Conservation (phyloP, 352 stramenopile genomes). For the Phytopythium mirpurense region DNA sequence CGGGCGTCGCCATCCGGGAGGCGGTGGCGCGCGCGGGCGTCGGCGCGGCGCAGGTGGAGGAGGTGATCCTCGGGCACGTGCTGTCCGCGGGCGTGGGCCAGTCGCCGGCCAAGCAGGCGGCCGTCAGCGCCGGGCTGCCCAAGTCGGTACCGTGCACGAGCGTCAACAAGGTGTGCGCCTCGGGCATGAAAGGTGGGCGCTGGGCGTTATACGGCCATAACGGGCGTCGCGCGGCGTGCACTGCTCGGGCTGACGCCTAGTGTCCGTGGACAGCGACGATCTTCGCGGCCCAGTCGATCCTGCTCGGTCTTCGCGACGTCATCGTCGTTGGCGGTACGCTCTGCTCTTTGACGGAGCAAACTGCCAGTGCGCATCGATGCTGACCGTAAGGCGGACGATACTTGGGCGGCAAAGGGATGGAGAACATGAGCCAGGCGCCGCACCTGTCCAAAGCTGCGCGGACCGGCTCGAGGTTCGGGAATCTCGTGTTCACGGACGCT, state of each 20-base stretch:
- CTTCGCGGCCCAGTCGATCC: slow-evolving; percentile 84
- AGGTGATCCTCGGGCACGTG: slow-evolving; percentile 95
- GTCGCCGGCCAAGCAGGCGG: slow-evolving; percentile 91
- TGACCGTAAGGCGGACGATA: too few species aligned
- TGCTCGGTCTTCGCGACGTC: slow-evolving; percentile 69
- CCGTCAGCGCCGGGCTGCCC: slow-evolving; percentile 61
- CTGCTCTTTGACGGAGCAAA: background rate
- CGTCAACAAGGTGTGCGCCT: slow-evolving; percentile 98
- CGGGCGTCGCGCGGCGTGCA: background rate
- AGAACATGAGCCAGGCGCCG: slow-evolving; percentile 95
- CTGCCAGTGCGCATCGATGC: background rate
- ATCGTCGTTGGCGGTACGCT: slow-evolving; percentile 76
- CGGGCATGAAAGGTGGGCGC: slow-evolving; percentile 82
- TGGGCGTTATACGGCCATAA: background rate
- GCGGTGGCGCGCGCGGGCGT: slow-evolving; percentile 48
- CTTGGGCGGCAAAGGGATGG: too few species aligned
- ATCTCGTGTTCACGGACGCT: slow-evolving; percentile 87
- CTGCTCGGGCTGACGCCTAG: slow-evolving; percentile 5
- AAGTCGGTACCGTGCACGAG: slow-evolving; percentile 89
- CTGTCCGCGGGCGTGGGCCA: slow-evolving; percentile 93
- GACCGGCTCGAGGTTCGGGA: slow-evolving; percentile 76
- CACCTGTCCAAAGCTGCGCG: slow-evolving; percentile 83
- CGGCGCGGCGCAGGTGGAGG: slow-evolving; percentile 64
- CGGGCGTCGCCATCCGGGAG: slow-evolving; percentile 73
- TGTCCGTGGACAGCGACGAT: slow-evolving; percentile 34